Base-by-base conservation (phyloP, 1,284 basidiomycete species). In the Paramarasmius palmivorus region DNA sequence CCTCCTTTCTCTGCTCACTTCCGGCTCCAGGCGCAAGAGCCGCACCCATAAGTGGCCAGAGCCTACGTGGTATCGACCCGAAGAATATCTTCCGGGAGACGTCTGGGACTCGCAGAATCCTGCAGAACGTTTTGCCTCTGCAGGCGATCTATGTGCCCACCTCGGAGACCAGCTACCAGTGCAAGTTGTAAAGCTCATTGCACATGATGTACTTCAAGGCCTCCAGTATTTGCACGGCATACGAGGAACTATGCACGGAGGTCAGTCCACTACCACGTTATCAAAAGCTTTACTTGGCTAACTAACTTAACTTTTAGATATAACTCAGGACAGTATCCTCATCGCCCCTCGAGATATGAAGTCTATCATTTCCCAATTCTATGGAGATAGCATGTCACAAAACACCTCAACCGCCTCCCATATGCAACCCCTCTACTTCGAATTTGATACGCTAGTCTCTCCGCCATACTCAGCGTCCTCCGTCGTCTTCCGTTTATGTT, bases 141-240 rank as follows among this genome's bases (percentile, higher is more conserved):
- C 64, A 20, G 58, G 57, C 19, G 62, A 63, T 40, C 50, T 65
- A 10, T 61, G 61, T 39, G 56, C 56, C 22, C 62, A 59, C 25
- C 38, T 65, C 32, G 64, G 63, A 20, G 49, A 58, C 22, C 61
- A 59, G 53, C 58, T 66, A 17, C 64, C 65, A 7, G 52, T 62
- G 9, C 61, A 59, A 49, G 48, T 65, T 19, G 63, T 64, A 25
- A 67, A 67, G 54, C 61, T 65, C 25, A 57, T 67, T 20, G 65
- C 65, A 6, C 55, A 63, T 46, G 65, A 65, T 45, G 57, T 67
- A 8, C 57, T 67, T 45, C 58, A 57, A 9, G 59, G 40, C 23
- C 48, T 67, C 26, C 52, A 59, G 39, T 40, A 58, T 23, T 41
- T 63, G 1, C 57, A 65, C 29, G 52, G 53, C 17, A 50, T 49